phyloP scores from a whole-genome alignment of 306 rosid genomes.

The Fagus sylvatica region DNA sequence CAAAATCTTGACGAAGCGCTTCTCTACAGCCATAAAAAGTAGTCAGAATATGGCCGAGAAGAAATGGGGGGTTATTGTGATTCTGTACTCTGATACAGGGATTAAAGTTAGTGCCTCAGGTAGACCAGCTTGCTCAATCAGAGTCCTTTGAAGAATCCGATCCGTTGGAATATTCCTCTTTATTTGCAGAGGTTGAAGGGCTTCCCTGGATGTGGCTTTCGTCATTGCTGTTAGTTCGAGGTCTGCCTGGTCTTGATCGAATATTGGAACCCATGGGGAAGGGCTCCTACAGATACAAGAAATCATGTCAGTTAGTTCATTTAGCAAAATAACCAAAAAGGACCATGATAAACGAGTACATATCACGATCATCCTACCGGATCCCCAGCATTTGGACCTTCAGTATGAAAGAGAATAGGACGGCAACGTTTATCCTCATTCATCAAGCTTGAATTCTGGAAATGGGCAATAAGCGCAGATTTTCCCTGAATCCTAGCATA shows the following conservation, averaged over 20 bases:
- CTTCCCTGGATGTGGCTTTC: slow-evolving; percentile 53
- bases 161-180: slow-evolving; percentile 60
- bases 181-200: slow-evolving; percentile 44
- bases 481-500: slow-evolving; percentile 91
- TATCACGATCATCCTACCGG: slow-evolving; percentile 50
- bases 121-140: slow-evolving; percentile 39
- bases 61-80: slow-evolving; percentile 30
- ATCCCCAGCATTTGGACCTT: slow-evolving; percentile 88
- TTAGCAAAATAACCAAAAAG: slow-evolving; percentile 12
- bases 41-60: slow-evolving; percentile 38
- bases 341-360: slow-evolving; percentile 22
- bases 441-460: slow-evolving; percentile 87
- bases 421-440: slow-evolving; percentile 85
- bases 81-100: slow-evolving; percentile 23
- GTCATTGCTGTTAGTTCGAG: slow-evolving; percentile 43
- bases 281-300: slow-evolving; percentile 59
- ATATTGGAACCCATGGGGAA: slow-evolving; percentile 75
- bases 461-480: slow-evolving; percentile 76
- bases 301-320: slow-evolving; percentile 17
- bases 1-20: slow-evolving; percentile 48
- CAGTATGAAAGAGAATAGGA: slow-evolving; percentile 82
- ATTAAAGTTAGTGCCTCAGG: slow-evolving; percentile 49
- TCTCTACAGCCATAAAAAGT: slow-evolving; percentile 56
- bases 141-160: slow-evolving; percentile 41
- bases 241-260: slow-evolving; percentile 65